Percentiles rank a stretch among this genome's conserved stretches.
phyloP scores from a whole-genome alignment of 805 yeast genomes.

The Ogataea paraovalis region DNA sequence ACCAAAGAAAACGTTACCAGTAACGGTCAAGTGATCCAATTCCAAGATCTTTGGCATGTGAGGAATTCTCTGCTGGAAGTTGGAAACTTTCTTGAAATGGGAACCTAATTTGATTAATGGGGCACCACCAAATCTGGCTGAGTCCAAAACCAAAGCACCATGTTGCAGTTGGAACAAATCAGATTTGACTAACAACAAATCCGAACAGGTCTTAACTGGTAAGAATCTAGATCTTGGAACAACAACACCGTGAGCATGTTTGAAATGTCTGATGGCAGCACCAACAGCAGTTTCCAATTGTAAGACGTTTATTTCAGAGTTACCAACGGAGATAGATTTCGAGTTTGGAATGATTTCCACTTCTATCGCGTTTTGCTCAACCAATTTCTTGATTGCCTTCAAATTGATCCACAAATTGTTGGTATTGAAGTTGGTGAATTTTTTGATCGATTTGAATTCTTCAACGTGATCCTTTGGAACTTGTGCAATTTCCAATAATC shows the following conservation, averaged over 20 bases:
- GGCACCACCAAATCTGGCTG: constrained; percentile 82
- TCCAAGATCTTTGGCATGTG: constrained; percentile 96
- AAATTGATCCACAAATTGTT: constrained; percentile 97
- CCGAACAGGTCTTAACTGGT: constrained; percentile 98
- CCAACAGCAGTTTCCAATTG: constrained; percentile 99
- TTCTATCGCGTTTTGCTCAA: constrained; percentile 75
- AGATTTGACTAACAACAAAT: constrained; percentile 88
- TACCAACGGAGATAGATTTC: constrained; percentile 77
- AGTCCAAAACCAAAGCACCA: constrained; percentile 83
- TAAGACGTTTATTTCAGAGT: constrained; percentile 74
- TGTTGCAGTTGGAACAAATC: constrained; percentile 88
- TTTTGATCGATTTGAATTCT: constrained; percentile 96
- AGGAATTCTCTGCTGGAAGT: constrained; percentile 83
- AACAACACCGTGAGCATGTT: constrained; percentile 94
- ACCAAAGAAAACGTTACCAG: constrained; percentile 93
- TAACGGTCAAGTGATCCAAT: constrained; percentile 93
- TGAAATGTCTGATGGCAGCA: constrained; percentile 95
- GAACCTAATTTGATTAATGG: constrained; percentile 96
- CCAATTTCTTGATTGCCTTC: constrained; percentile 88
- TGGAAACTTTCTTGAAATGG: constrained; percentile 92
- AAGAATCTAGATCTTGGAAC: constrained; percentile 97
- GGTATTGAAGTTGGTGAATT: constrained; percentile 97
- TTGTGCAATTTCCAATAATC: constrained; percentile 94
- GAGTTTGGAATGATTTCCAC: constrained; percentile 95
- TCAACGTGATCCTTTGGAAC: constrained; percentile 98